Conservation (phyloP, 805 yeast genomes). For the Wickerhamiella bombiphila region DNA sequence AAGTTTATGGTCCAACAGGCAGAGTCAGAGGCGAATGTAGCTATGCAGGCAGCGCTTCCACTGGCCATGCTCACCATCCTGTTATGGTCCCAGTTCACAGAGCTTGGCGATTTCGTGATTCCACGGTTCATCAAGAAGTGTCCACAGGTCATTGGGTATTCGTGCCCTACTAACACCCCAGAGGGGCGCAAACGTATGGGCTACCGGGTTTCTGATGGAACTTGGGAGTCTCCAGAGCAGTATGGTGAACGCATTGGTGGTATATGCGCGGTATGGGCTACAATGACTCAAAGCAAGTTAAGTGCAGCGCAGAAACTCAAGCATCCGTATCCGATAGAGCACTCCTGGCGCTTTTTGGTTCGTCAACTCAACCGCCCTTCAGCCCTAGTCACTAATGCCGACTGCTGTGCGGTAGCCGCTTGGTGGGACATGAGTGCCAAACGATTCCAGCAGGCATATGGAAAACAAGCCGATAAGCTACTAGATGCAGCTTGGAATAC, state of each 20-base stretch:
- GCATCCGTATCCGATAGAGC: slow-evolving; percentile 43
- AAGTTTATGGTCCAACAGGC: slow-evolving; percentile 83
- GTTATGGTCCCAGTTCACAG: slow-evolving; percentile 37
- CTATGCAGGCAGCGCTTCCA: slow-evolving; percentile 65
- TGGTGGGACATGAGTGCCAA: slow-evolving; percentile 87
- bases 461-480: slow-evolving; percentile 55
- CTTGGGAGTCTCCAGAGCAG: slow-evolving; percentile 39
- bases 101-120: slow-evolving; percentile 40
- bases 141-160: slow-evolving; percentile 73
- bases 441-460: slow-evolving; percentile 42
- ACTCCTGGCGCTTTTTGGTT: slow-evolving; percentile 61
- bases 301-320: slow-evolving; percentile 9
- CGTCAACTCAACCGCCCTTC: slow-evolving; percentile 47
- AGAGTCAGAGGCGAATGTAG: slow-evolving; percentile 76
- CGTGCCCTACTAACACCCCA: slow-evolving; percentile 61
- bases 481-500: slow-evolving; percentile 31
- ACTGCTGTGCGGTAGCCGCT: slow-evolving; percentile 53
- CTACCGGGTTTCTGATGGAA: slow-evolving; percentile 45
- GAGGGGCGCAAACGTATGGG: slow-evolving; percentile 80
- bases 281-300: slow-evolving; percentile 41
- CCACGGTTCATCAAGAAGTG: slow-evolving; percentile 87
- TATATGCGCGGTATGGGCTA: slow-evolving; percentile 65
- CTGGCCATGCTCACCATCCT: slow-evolving; percentile 50
- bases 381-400: slow-evolving; percentile 44
- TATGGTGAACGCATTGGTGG: slow-evolving; percentile 84